These are phyloP conservation scores for Pyricularia pennisetigena DNA, from an alignment of 2,329 filamentous ascomycete genomes.

Conservation along the genomic window DNA sequence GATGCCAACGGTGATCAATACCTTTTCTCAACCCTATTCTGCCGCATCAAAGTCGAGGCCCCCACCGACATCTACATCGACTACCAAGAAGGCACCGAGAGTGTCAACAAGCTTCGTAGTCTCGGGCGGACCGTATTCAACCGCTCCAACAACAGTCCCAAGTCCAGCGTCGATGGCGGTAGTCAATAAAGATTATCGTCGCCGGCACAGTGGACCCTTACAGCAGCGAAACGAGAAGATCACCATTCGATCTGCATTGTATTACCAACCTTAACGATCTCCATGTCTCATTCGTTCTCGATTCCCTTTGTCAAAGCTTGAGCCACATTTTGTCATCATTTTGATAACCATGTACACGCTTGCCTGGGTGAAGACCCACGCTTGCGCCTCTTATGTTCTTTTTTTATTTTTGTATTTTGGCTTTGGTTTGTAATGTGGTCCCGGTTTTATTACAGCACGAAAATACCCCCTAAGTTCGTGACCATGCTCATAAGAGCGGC, in stretches of 20 bases:
- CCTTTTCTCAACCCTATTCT: constrained; percentile 90
- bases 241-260: constrained; percentile 11
- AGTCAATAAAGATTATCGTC: background rate
- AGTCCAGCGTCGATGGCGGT: constrained; percentile 33
- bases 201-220: constrained; percentile 7
- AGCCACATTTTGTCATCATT: background rate
- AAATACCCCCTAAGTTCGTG: constrained; percentile 11
- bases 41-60: constrained; percentile 62
- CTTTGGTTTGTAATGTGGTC: constrained; percentile 11
- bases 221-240: background rate
- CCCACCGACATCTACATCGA: constrained; percentile 48
- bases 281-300: background rate
- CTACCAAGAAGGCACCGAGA: constrained; percentile 26
- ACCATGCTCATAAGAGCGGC: background rate
- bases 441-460: constrained; percentile 11
- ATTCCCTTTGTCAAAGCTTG: constrained; percentile 1
- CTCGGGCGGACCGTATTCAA: constrained; percentile 49
- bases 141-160: constrained; percentile 40
- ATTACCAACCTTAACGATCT: constrained; percentile 10
- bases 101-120: constrained; percentile 44
- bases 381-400: constrained; percentile 6
- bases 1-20: constrained; percentile 87
- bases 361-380: background rate
- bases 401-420: constrained; percentile 9
- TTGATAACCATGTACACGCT: background rate